These are phyloP conservation scores for Insectozyma bohioensis DNA, from an alignment of 1,139 yeast species.

Conservation along the genomic window DNA sequence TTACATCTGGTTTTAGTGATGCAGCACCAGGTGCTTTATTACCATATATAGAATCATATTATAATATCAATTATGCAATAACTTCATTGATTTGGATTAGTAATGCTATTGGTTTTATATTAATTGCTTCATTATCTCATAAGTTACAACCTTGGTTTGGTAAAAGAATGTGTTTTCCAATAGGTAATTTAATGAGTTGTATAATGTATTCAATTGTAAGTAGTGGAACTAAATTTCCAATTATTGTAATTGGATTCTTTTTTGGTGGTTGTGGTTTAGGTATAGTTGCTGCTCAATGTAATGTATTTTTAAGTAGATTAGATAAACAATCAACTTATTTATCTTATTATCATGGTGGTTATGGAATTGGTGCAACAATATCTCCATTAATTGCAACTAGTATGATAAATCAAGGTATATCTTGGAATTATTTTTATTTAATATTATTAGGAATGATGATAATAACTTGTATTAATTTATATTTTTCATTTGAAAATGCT, in stretches of 20 bases:
- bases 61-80: constrained; percentile 35
- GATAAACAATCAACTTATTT: constrained; percentile 49
- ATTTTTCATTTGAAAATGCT: constrained; percentile 40
- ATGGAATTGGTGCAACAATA: constrained; percentile 64
- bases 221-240: constrained; percentile 35
- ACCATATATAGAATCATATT: constrained; percentile 41
- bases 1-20: constrained; percentile 39
- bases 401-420: constrained; percentile 45
- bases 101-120: constrained; percentile 45
- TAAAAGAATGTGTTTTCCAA: constrained; percentile 31
- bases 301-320: constrained; percentile 54
- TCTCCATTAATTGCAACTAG: constrained; percentile 60
- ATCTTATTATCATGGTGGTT: constrained; percentile 57
- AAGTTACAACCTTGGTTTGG: constrained; percentile 44
- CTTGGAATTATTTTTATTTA: constrained; percentile 56
- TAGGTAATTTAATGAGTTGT: constrained; percentile 35
- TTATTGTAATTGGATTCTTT: constrained; percentile 52
- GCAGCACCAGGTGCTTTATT: constrained; percentile 50
- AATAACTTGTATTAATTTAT: constrained; percentile 24
- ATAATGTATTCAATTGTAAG: constrained; percentile 42
- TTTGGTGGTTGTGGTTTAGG: constrained; percentile 64
- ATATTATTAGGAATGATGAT: constrained; percentile 44
- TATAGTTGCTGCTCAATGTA: constrained; percentile 53
- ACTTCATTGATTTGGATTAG: constrained; percentile 48
- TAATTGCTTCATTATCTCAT: constrained; percentile 39